Conservation (phyloP, 1,284 basidiomycete genomes). For the Irpex rosettiformis region DNA sequence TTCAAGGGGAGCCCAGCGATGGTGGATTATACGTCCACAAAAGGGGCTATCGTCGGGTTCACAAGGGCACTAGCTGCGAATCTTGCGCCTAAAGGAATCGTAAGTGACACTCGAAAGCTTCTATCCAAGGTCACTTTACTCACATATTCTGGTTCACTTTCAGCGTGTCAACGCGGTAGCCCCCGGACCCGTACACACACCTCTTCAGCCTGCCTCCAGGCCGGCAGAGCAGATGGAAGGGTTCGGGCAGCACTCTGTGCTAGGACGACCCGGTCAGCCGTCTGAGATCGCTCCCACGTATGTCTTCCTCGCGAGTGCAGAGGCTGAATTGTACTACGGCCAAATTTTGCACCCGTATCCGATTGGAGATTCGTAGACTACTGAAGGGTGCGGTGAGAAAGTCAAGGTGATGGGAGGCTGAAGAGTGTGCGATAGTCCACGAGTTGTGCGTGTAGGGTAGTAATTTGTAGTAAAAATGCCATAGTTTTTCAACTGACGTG, state of each 20-base stretch:
- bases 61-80: conserved; percentile 53
- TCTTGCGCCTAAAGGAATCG: conserved; percentile 53
- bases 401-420: neutral
- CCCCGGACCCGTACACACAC: conserved; percentile 52
- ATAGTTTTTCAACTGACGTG: too few species aligned
- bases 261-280: conserved; percentile 51
- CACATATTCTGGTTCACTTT: neutral
- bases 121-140: neutral
- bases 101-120: conserved; percentile 13
- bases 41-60: conserved; percentile 56
- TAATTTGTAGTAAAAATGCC: too few species aligned
- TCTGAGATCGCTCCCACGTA: conserved; percentile 53
- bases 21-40: conserved; percentile 57
- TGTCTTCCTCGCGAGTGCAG: conserved; percentile 40
- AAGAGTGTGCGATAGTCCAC: too few species aligned
- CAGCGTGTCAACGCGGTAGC: conserved; percentile 50
- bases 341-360: conserved; percentile 23
- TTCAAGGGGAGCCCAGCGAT: conserved; percentile 40
- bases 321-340: conserved; percentile 31
- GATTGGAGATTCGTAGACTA: conserved; percentile 17
- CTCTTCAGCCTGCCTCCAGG: conserved; percentile 51
- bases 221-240: conserved; percentile 49
- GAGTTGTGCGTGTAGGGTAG: too few species aligned
- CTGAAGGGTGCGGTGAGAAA: neutral
- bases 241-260: conserved; percentile 30